Percentiles rank a stretch among this genome's conserved stretches.
Evolutionary conservation across 768 basidiomycete genomes (phyloP).

Genomic region (Lanmaoa rubissima): DNA sequence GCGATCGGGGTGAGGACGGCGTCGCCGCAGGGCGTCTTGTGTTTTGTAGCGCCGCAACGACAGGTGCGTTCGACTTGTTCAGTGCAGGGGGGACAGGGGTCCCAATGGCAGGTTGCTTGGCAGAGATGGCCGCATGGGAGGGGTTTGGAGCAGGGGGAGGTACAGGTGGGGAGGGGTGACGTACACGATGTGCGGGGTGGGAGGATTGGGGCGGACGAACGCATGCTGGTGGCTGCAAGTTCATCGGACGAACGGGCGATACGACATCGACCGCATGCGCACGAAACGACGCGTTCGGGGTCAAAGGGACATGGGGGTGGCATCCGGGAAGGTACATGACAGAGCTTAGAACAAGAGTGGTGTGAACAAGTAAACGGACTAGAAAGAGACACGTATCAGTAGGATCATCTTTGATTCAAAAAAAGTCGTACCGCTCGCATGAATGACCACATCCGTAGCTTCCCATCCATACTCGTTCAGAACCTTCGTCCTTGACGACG

Average conservation of each 20-base stretch:
- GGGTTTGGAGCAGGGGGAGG: slow-evolving; percentile 60
- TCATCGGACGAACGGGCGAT: slow-evolving; percentile 38
- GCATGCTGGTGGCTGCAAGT: slow-evolving; percentile 6
- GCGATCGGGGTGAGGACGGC: slow-evolving; percentile 23
- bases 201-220: slow-evolving; percentile 17
- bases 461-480: slow-evolving; percentile 61
- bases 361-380: slow-evolving; percentile 73
- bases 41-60: slow-evolving; percentile 75
- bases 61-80: slow-evolving; percentile 74
- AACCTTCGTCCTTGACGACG: slow-evolving; percentile 28
- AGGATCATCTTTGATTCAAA: background rate
- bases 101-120: slow-evolving; percentile 65
- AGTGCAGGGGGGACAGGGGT: slow-evolving; percentile 76
- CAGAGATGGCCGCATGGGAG: slow-evolving; percentile 79
- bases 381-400: background rate
- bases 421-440: slow-evolving; percentile 53
- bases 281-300: slow-evolving; percentile 63
- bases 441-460: slow-evolving; percentile 54
- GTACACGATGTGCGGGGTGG: slow-evolving; percentile 55
- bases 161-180: slow-evolving; percentile 80
- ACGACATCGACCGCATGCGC: slow-evolving; percentile 73
- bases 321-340: slow-evolving; percentile 68
- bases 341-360: slow-evolving; percentile 71
- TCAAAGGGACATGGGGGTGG: slow-evolving; percentile 71
- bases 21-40: slow-evolving; percentile 46